Base-by-base conservation (phyloP, 163 green algal genomes). In the Smithsoniella earleae region DNA sequence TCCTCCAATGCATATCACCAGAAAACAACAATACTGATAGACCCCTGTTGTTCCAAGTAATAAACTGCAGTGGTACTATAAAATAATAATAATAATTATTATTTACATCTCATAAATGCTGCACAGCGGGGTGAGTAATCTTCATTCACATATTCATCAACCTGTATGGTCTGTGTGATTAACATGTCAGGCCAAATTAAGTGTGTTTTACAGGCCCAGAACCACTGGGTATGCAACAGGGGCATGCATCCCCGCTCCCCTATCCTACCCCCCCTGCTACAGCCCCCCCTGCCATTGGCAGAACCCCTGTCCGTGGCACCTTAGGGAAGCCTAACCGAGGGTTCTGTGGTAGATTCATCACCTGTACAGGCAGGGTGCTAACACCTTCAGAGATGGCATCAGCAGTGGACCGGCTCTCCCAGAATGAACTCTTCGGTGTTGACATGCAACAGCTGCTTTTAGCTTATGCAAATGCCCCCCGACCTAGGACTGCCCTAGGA, bases 371-470 rank as follows among this genome's bases (percentile, higher is more conserved):
- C 5, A 30, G 58, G 30, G 43, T 43, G 27, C 31, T 69, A 4
- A 37, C n/a, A 3, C 25, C 58, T 69, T 30, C 38, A 36, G 58
- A 69, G 6, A 30, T 69, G 18, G 58, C 34, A 16, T 5, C 38
- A 38, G 31, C 58, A 38, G 58, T 69, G 25, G 58, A 69, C 5
- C n/a, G 58, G 6, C 25, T 69, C 30, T 69, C 58, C 10, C 6
- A 69, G 4, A 33, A 5, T 69, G 58, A 34, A 20, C 20, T 38
- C 4, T 33, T 38, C 34, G 25, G 20, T 4, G 58, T 69, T 38
- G 58, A 69, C 25, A 33, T 69, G 58, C 31, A 69, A 36, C 27
- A 69, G 27, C 58, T 69, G 5, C 58, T 69, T 30, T 18, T n/a
- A 13, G 22, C 27, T 30, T 69, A 69, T 69, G 58, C 58, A 30